Evolutionary conservation across 306 rosid species (phyloP), one percentile per base, ranked within the genome.

Genomic region (Cucumis hystrix): DNA sequence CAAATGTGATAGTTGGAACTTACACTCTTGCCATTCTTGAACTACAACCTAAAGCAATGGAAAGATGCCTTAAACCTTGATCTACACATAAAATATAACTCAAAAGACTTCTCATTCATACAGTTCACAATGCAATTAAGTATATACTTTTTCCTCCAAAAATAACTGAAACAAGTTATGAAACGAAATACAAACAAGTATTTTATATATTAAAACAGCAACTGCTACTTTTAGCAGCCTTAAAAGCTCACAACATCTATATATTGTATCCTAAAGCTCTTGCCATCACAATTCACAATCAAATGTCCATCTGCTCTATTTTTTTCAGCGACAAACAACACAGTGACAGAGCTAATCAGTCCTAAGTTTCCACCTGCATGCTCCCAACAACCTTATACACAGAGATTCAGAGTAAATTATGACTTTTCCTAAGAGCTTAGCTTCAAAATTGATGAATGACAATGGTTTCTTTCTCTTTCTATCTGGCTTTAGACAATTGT

Each of bases 401-500:
- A 52, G 13, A 12, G 25, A 28, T 52, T 70, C 6, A 8, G 63
- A 75, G 33, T 75, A 55, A 58, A 21, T 39, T 33, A 57, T 75
- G 78, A 47, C 55, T 28, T 79, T 49, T 17, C 54, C 76, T 33
- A 79, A 12, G 21, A 76, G 4, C 8, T 62, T 68, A 40, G 49
- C 60, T 55, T 73, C 84, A 85, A 89, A 87, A 85, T 63, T 84
- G 82, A 43, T 39, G 58, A 20, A 39, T 15, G 37, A 30, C 18
- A 39, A 30, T 63, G 10, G 7, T 54, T 25, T 16, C 55, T 17
- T 59, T 13, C 55, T 16, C 40, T 17, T 59, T 10, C 55, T 83
- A 94, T 94, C 97, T 90, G 73, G 97, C 84, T 82, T 77, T 80
- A 56, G 96, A 92, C 84, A 95, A 87, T 40, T 92, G 97, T 30